A percentile compares a stretch with the other conserved stretches of the same genome.
Conservation (phyloP, 441 rosid species). For the Pelargonium cotyledonis region DNA sequence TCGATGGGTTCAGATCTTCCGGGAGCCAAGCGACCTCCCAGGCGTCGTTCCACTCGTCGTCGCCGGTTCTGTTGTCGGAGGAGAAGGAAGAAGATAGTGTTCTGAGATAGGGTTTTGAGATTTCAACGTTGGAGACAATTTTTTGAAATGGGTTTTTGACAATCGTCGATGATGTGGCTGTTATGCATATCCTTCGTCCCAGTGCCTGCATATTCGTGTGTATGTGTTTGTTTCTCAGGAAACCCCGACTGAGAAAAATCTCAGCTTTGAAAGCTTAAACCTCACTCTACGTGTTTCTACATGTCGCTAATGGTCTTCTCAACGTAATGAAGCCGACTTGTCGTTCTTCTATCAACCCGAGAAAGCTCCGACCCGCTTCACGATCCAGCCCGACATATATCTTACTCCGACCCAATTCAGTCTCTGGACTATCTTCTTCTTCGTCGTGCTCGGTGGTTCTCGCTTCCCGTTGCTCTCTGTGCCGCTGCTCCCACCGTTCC, state of each 20-base stretch:
- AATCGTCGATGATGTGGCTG: neutral
- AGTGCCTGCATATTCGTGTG: neutral
- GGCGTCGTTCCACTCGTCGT: constrained; percentile 83
- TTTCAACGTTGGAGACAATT: neutral
- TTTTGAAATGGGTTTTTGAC: neutral
- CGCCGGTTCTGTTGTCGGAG: constrained; percentile 30
- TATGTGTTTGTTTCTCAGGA: neutral
- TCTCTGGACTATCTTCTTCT: neutral
- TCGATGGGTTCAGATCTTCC: constrained; percentile 49
- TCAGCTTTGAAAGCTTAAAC: neutral
- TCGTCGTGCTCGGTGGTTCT: too few species aligned
- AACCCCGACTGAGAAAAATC: neutral
- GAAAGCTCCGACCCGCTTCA: neutral
- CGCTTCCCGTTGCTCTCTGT: too few species aligned
- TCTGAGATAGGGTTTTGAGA: constrained; percentile 31
- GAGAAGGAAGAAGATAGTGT: constrained; percentile 15
- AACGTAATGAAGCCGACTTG: neutral
- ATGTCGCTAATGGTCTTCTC: neutral
- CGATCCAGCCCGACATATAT: too few species aligned
- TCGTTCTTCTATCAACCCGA: neutral
- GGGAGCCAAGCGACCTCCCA: constrained; percentile 97
- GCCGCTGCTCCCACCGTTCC: too few species aligned
- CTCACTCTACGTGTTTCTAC: neutral
- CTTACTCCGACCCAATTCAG: too few species aligned
- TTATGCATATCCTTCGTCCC: neutral